phyloP scores from a whole-genome alignment of 148 eudicot genomes.

The Rhododendron simsii region DNA sequence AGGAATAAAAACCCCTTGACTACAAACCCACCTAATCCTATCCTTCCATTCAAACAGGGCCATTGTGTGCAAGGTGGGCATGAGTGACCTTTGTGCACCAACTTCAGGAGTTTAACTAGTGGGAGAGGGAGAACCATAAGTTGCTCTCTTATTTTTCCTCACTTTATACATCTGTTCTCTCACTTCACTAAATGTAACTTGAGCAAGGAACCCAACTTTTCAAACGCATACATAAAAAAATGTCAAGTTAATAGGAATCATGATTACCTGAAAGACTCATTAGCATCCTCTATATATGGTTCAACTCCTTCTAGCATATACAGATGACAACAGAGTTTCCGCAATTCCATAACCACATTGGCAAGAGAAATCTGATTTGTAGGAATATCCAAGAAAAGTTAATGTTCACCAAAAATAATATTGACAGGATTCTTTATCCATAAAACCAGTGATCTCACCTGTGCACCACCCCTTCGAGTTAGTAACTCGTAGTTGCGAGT shows the following conservation, averaged over 20 bases:
- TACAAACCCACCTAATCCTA: neutral
- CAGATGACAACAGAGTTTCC: slow-evolving; percentile 94
- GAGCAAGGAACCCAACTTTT: neutral
- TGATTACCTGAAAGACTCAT: slow-evolving; percentile 73
- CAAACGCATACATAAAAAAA: neutral
- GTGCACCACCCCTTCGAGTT: slow-evolving; percentile 89
- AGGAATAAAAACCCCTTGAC: neutral
- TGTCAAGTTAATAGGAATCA: slow-evolving; percentile 5
- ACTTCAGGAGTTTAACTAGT: neutral
- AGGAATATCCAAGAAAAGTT: slow-evolving; percentile 11
- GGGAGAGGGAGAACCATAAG: neutral
- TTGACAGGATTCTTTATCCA: slow-evolving; percentile 3
- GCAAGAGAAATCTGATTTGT: slow-evolving; percentile 67
- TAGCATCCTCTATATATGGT: slow-evolving; percentile 54
- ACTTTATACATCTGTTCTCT: neutral
- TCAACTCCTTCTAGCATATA: slow-evolving; percentile 98
- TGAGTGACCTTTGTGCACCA: neutral
- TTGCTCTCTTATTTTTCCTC: neutral
- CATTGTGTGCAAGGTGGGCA: neutral
- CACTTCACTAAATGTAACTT: neutral
- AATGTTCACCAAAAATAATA: neutral
- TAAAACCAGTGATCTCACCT: slow-evolving; percentile 43
- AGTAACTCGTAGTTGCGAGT: slow-evolving; percentile 90
- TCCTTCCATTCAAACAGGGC: neutral
- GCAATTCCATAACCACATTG: slow-evolving; percentile 95